These are phyloP conservation scores for Macadamia integrifolia DNA, from an alignment of 164 flowering plant species.

Conservation along the genomic window DNA sequence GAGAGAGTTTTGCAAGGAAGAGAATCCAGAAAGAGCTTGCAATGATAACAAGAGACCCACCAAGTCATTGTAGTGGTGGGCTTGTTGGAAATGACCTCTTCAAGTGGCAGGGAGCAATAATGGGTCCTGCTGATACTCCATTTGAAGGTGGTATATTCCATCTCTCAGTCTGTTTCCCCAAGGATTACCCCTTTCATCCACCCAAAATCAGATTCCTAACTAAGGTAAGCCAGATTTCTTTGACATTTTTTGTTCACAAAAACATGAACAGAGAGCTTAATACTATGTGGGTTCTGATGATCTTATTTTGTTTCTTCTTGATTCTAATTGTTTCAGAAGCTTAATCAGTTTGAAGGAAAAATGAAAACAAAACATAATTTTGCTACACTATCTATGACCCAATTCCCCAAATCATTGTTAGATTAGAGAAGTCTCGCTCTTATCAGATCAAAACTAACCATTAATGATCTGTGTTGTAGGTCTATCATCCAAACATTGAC, in stretches of 20 bases:
- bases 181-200: conserved; percentile 16
- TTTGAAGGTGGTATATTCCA: conserved; percentile 21
- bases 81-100: conserved; percentile 15
- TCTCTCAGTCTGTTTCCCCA: conserved; percentile 12
- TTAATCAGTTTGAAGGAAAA: no score
- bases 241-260: not conserved
- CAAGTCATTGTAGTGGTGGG: conserved; percentile 18
- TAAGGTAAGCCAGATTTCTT: conserved; percentile 14
- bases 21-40: not conserved
- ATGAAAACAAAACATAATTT: no score
- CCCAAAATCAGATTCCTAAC: conserved; percentile 25
- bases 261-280: not conserved
- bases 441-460: no score
- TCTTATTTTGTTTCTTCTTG: no score
- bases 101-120: conserved; percentile 18
- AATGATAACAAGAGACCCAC: not conserved
- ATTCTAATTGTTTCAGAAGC: no score
- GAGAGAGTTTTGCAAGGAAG: not conserved
- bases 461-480: conserved; percentile 8
- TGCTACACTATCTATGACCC: no score
- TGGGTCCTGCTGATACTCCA: conserved; percentile 21
- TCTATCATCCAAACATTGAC: conserved; percentile 23
- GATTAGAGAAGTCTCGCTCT: no score
- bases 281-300: no score
- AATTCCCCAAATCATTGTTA: no score